Evolutionary conservation across 768 basidiomycete genomes (phyloP).

Genomic region (Mycena alexandri): DNA sequence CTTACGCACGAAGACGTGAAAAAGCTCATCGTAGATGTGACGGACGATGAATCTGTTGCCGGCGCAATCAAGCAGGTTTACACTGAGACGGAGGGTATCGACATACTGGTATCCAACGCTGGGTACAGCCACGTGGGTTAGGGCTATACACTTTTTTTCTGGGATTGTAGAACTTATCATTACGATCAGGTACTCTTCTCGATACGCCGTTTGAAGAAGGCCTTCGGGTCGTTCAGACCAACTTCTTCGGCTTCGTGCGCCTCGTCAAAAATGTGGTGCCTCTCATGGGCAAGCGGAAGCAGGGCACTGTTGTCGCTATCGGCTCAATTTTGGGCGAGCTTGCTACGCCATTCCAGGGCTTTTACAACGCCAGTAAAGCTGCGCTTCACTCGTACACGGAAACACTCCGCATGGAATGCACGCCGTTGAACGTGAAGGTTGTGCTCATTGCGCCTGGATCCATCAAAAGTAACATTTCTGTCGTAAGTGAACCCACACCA

Average conservation of each 20-base stretch:
- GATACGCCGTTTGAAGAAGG: conserved; percentile 44
- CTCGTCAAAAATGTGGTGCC: conserved; percentile 46
- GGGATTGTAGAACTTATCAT: neutral
- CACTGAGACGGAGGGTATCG: conserved; percentile 58
- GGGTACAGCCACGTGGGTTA: too few species aligned
- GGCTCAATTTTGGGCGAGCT: conserved; percentile 47
- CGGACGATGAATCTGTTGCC: conserved; percentile 53
- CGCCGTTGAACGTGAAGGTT: conserved; percentile 45
- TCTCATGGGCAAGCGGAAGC: conserved; percentile 46
- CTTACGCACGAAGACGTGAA: conserved; percentile 53
- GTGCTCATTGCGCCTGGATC: conserved; percentile 47
- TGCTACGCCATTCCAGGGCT: conserved; percentile 46
- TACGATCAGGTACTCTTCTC: conserved; percentile 40
- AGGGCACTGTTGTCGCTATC: conserved; percentile 47
- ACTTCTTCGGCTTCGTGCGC: conserved; percentile 45
- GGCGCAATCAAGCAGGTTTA: conserved; percentile 56
- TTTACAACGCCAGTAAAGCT: conserved; percentile 48
- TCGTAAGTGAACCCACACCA: conserved; percentile 6
- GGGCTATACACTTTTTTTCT: neutral
- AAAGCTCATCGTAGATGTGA: conserved; percentile 59
- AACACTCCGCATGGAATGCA: conserved; percentile 47
- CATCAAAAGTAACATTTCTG: conserved; percentile 38
- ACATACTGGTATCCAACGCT: conserved; percentile 68
- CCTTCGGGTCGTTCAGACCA: conserved; percentile 42
- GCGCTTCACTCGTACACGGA: conserved; percentile 47